Evolutionary conservation across 2,329 filamentous ascomycete genomes (phyloP).

Genomic region (Lasiodiplodia theobromae): DNA sequence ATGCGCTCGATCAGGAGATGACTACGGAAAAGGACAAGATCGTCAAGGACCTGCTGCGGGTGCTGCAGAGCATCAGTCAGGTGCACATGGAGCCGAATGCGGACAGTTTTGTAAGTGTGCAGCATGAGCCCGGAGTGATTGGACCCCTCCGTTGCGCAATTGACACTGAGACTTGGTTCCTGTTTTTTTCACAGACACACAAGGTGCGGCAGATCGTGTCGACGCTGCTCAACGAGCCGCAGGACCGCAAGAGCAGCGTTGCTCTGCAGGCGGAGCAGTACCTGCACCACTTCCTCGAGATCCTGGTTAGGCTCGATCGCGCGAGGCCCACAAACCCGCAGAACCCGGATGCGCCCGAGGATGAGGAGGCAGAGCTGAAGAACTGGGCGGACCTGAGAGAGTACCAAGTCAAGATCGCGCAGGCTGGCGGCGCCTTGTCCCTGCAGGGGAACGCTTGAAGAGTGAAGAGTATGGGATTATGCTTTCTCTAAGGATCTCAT

Average conservation of each 20-base stretch:
- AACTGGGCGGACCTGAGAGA: conserved; percentile 82
- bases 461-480: neutral
- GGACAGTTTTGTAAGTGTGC: conserved; percentile 65
- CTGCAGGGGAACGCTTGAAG: conserved; percentile 15
- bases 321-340: conserved; percentile 3
- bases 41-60: conserved; percentile 76
- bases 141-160: conserved; percentile 12
- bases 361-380: conserved; percentile 78
- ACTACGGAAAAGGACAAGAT: conserved; percentile 79
- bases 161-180: conserved; percentile 27
- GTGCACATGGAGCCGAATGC: conserved; percentile 81
- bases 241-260: conserved; percentile 59
- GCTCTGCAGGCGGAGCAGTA: conserved; percentile 72
- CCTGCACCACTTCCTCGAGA: conserved; percentile 74
- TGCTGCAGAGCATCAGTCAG: conserved; percentile 80
- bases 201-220: conserved; percentile 87
- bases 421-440: conserved; percentile 60
- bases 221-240: conserved; percentile 73
- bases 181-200: conserved; percentile 62
- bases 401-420: conserved; percentile 75
- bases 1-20: conserved; percentile 69
- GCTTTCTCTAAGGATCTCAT: neutral
- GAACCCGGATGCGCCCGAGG: conserved; percentile 44
- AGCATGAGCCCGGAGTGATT: conserved; percentile 6
- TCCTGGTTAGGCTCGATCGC: conserved; percentile 62